phyloP scores from a whole-genome alignment of 192 early-diverging fungal genomes.

The Bifiguratus adelaidae region DNA sequence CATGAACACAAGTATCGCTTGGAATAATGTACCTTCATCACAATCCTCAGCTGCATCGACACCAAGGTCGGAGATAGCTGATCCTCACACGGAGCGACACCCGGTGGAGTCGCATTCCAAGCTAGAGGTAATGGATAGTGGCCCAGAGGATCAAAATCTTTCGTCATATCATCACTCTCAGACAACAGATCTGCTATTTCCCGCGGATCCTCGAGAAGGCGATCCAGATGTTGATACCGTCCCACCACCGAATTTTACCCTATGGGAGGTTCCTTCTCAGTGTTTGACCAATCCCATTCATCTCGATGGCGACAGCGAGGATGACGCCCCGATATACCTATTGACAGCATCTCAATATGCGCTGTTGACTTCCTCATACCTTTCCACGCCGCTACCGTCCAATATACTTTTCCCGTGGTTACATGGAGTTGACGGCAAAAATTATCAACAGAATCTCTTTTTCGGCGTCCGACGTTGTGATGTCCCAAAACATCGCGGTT shows the following conservation, averaged over 20 bases:
- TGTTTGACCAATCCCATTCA: neutral
- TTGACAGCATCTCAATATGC: slow-evolving; percentile 26
- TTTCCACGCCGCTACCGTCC: slow-evolving; percentile 30
- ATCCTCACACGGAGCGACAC: too few relatives aligned
- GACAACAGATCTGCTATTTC: neutral
- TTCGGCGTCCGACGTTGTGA: slow-evolving; percentile 28
- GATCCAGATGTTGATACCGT: slow-evolving; percentile 8
- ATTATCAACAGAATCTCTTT: slow-evolving; percentile 34
- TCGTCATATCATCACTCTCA: too few relatives aligned
- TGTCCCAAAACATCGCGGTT: slow-evolving; percentile 13
- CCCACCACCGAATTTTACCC: slow-evolving; percentile 3
- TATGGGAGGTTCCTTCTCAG: neutral
- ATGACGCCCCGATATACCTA: slow-evolving; percentile 18
- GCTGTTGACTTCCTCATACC: slow-evolving; percentile 24
- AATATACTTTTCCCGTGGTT: slow-evolving; percentile 49
- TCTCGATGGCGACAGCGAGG: neutral
- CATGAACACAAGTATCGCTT: too few relatives aligned
- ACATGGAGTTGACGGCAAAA: slow-evolving; percentile 42
- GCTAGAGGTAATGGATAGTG: too few relatives aligned
- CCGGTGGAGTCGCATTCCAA: too few relatives aligned
- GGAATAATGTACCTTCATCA: too few relatives aligned
- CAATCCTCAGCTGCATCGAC: too few relatives aligned
- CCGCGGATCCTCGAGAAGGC: neutral
- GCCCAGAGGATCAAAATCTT: too few relatives aligned
- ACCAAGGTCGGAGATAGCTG: too few relatives aligned